These are phyloP conservation scores for Hemisphaericaspora nanyangensis DNA, from an alignment of 805 yeast genomes.

Conservation along the genomic window DNA sequence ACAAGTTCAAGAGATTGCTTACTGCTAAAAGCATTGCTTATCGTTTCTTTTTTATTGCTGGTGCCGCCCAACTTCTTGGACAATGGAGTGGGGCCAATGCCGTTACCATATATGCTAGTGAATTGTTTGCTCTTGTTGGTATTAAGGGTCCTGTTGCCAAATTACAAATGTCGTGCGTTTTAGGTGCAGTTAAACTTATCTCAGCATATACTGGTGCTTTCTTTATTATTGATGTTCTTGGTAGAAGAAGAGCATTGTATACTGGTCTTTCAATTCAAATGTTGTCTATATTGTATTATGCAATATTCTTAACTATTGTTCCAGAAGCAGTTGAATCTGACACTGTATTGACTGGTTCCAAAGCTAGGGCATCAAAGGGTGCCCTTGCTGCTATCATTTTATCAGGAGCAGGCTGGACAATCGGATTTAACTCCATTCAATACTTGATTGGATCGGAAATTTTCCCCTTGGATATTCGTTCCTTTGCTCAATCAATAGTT, in stretches of 20 bases:
- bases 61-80: constrained; percentile 41
- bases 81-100: constrained; percentile 58
- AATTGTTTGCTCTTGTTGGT: constrained; percentile 45
- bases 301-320: constrained; percentile 42
- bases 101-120: constrained; percentile 52
- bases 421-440: constrained; percentile 54
- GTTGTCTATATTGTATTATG: constrained; percentile 41
- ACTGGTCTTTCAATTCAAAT: constrained; percentile 45
- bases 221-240: constrained; percentile 48
- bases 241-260: constrained; percentile 46
- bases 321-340: constrained; percentile 36
- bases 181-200: constrained; percentile 48
- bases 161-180: constrained; percentile 44
- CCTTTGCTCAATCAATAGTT: constrained; percentile 43
- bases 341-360: constrained; percentile 23
- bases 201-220: constrained; percentile 48
- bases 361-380: constrained; percentile 37
- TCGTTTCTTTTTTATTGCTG: constrained; percentile 39
- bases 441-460: constrained; percentile 52
- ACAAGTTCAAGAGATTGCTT: constrained; percentile 25
- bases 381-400: constrained; percentile 48
- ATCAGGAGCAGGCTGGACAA: constrained; percentile 52
- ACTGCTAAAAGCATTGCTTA: constrained; percentile 35
- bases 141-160: constrained; percentile 30
- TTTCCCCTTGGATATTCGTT: constrained; percentile 46